Base-by-base conservation (phyloP, 306 rosid genomes). In the Nissolia schottii region DNA sequence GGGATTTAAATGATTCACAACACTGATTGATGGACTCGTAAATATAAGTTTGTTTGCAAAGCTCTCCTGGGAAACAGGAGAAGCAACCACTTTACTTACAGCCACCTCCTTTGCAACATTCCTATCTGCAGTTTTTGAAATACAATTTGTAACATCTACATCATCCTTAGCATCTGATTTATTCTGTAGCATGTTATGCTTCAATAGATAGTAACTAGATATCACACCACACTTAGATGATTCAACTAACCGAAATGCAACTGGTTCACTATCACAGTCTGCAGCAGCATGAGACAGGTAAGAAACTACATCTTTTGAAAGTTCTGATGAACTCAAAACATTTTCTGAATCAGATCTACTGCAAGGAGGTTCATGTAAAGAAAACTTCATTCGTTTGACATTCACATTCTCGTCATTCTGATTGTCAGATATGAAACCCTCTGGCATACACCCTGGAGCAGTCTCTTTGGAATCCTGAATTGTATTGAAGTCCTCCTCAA, bases 21-120 rank as follows among this genome's bases (percentile, higher is more conserved):
- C 74, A 51, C 82, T 76, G 37, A 54, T 70, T 66, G 83, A 72
- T 18, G 91, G 85, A 79, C 80, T 81, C 25, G 91, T 69, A 71
- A 76, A 84, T 64, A 79, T 82, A 68, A 91, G 87, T 87, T 84
- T 84, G 77, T 87, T 86, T 43, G 87, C 91, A 70, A 85, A 87
- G 80, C 97, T 88, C 82, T 89, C 99, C 79, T 86, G 96, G 75
- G 96, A 89, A 84, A 81, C 90, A 67, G 97, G 96, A 60, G 99
- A 89, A 82, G 91, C 90, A 65, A 80, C 80, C 51, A 67, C 77
- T 83, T 85, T 91, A 64, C 79, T 64, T 54, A 49, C 49, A 79
- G 63, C 59, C 50, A 71, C 70, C 71, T 86, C 89, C 77, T 83
- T 87, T 50, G 79, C 79, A 64, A 76, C 81, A 74, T 79, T 79